Evolutionary conservation across 2,329 filamentous ascomycete species (phyloP).

Genomic region (Phaeophleospora eucalypticola): DNA sequence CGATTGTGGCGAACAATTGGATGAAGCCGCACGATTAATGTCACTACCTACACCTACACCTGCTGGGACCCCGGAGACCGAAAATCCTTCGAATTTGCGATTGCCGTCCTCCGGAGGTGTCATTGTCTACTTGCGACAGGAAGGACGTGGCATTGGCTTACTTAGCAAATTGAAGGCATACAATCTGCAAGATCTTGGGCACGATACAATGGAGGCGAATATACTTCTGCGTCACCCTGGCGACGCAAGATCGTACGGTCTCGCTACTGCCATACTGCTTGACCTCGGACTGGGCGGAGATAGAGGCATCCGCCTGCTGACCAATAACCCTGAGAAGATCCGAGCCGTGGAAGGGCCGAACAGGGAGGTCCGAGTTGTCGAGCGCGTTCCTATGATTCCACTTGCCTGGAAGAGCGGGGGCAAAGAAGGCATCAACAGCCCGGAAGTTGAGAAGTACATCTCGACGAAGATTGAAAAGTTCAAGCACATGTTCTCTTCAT

Average conservation of each 20-base stretch:
- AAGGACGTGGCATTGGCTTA: constrained; percentile 90
- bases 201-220: constrained; percentile 97
- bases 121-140: constrained; percentile 92
- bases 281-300: constrained; percentile 73
- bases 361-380: constrained; percentile 79
- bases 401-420: constrained; percentile 81
- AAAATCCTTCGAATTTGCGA: constrained; percentile 26
- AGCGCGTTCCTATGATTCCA: constrained; percentile 92
- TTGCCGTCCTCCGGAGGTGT: constrained; percentile 66
- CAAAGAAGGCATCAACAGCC: constrained; percentile 74
- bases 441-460: constrained; percentile 89
- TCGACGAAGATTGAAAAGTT: constrained; percentile 72
- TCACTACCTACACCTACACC: constrained; percentile 36
- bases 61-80: constrained; percentile 22
- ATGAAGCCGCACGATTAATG: constrained; percentile 94
- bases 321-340: constrained; percentile 97
- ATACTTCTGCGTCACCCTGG: constrained; percentile 85
- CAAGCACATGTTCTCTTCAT: constrained; percentile 45
- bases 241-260: constrained; percentile 87
- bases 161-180: constrained; percentile 97
- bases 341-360: constrained; percentile 88
- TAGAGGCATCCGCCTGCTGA: constrained; percentile 73
- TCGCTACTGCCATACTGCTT: constrained; percentile 91
- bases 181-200: constrained; percentile 92
- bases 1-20: constrained; percentile 95